phyloP scores from a whole-genome alignment of 2,329 filamentous ascomycete genomes.

The Curvularia lunata region DNA sequence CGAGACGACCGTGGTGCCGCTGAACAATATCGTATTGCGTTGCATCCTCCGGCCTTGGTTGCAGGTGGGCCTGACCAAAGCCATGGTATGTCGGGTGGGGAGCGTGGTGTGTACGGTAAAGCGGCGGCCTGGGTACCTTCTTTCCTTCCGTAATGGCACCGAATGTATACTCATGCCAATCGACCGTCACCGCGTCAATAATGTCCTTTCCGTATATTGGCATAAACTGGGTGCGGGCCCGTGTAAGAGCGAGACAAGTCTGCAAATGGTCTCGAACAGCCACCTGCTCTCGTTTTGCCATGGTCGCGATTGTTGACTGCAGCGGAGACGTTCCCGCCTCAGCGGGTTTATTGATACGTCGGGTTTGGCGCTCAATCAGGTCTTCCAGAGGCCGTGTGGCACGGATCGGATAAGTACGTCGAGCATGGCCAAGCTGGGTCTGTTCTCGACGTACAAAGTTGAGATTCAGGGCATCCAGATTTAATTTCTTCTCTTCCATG shows the following conservation, averaged over 20 bases:
- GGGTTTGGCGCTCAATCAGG: slow-evolving; percentile 73
- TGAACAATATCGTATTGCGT: slow-evolving; percentile 53
- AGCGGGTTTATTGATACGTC: slow-evolving; percentile 57
- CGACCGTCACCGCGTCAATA: slow-evolving; percentile 75
- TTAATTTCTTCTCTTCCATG: slow-evolving; percentile 68
- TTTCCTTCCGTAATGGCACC: slow-evolving; percentile 51
- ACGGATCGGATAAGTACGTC: slow-evolving; percentile 56
- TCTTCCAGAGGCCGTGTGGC: slow-evolving; percentile 73
- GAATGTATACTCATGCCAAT: slow-evolving; percentile 45
- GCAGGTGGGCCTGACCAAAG: slow-evolving; percentile 34
- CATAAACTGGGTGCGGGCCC: slow-evolving; percentile 76
- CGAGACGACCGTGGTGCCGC: slow-evolving; percentile 36
- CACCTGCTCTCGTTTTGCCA: slow-evolving; percentile 71
- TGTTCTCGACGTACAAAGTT: slow-evolving; percentile 73
- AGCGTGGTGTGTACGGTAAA: slow-evolving; percentile 18
- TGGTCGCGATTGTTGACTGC: slow-evolving; percentile 71
- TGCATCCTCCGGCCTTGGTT: slow-evolving; percentile 19
- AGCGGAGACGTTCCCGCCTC: slow-evolving; percentile 66
- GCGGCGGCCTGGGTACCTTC: slow-evolving; percentile 20
- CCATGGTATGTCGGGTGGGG: slow-evolving; percentile 18
- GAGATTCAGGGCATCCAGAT: slow-evolving; percentile 79
- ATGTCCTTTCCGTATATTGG: slow-evolving; percentile 82
- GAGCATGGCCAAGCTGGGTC: slow-evolving; percentile 60
- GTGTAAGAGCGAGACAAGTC: slow-evolving; percentile 80
- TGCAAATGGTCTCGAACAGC: slow-evolving; percentile 75